Evolutionary conservation across 768 basidiomycete species (phyloP), one percentile per base, ranked within the genome.

Genomic region (Agrocybe pediades): DNA sequence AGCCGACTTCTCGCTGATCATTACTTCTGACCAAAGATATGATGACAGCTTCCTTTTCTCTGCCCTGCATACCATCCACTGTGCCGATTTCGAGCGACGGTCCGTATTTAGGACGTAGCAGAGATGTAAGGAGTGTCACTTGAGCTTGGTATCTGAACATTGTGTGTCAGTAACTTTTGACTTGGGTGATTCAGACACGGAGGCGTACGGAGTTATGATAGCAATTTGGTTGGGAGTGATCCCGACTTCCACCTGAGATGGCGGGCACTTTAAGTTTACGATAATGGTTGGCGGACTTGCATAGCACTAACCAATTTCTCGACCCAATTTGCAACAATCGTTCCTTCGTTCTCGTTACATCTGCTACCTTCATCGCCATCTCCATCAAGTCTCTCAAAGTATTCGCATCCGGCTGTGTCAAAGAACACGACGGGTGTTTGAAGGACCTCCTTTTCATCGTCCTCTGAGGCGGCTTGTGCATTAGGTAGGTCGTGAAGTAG

Each of bases 21-120:
- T 98, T 99, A 60, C 93, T 95, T 21, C 97, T 79, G 1, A 98
- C 97, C 3, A 99, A 81, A 59, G 85, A 92, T 49, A 99, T 90
- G 20, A 98, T 83, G 33, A 98, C 84, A 0, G 94, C 94, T 49
- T 98, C 93, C 60, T 93, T 93, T 68, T 99, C 96, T 45, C 97
- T 83, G 0, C 96, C 96, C 74, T 99, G 97, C 87, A 98, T 91
- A 0, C 95, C 94, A 65, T 98, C 97, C 1, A 98, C 95, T 0
- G 90, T 92, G 1, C 95, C 97, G 41, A 97, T 92, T 60, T 98
- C 95, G 0, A 98, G 79, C 21, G 74, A 73, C 0, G 75, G 68
- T 0, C 88, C 89, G 61, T 90, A 79, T n/a, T 73, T 66, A 0
- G 88, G 85, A 20, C 88, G 84, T 17, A 99, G 73, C 40, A 93